phyloP scores from a whole-genome alignment of 2,329 filamentous ascomycete genomes.

The Massarina eburnea region DNA sequence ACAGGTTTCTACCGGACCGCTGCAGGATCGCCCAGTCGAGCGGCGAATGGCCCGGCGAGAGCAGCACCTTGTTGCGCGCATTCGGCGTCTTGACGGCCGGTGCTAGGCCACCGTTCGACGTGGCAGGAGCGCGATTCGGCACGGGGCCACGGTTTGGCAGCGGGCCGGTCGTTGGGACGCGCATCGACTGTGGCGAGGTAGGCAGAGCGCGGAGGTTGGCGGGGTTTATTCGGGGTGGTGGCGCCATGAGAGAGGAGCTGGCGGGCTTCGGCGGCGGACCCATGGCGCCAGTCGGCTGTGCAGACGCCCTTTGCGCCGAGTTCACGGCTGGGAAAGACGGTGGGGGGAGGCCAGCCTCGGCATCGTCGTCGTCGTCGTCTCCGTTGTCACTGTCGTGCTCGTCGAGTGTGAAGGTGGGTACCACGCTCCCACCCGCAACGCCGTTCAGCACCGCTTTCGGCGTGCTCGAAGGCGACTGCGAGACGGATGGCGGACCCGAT shows the following conservation, averaged over 20 bases:
- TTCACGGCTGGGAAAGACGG: conserved; percentile 50
- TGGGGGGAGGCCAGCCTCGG: conserved; percentile 40
- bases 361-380: conserved; percentile 30
- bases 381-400: conserved; percentile 28
- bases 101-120: conserved; percentile 45
- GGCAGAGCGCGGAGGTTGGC: conserved; percentile 40
- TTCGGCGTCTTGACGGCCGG: conserved; percentile 44
- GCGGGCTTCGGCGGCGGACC: conserved; percentile 38
- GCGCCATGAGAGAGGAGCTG: conserved; percentile 33
- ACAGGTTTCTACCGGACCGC: conserved; percentile 61
- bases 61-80: conserved; percentile 66
- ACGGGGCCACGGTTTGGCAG: conserved; percentile 50
- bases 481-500: not conserved
- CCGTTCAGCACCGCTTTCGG: conserved; percentile 30
- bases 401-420: conserved; percentile 43
- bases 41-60: conserved; percentile 89
- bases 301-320: conserved; percentile 49
- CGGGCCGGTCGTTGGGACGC: conserved; percentile 50
- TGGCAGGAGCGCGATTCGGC: conserved; percentile 44
- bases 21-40: conserved; percentile 93
- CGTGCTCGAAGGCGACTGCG: conserved; percentile 32
- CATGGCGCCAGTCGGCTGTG: conserved; percentile 28
- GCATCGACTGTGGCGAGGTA: conserved; percentile 35
- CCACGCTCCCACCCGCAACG: conserved; percentile 17
- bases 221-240: conserved; percentile 39